Conservation (phyloP, 257 asterid species). For the Nyctanthes arbortristis region DNA sequence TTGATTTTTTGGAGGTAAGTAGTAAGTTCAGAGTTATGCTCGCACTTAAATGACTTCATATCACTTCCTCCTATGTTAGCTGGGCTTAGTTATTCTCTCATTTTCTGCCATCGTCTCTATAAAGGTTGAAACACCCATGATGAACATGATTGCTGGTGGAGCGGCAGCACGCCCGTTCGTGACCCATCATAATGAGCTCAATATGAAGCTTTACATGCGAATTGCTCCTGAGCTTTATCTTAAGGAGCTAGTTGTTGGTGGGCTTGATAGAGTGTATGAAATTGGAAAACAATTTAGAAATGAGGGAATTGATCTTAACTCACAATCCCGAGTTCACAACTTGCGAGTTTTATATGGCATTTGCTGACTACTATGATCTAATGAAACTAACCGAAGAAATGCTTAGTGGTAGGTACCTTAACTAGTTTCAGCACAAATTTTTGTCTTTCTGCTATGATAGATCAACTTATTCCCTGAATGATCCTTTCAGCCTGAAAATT, state of each 20-base stretch:
- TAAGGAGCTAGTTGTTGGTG: constrained; percentile 89
- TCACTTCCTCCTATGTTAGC: not conserved
- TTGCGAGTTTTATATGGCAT: constrained; percentile 93
- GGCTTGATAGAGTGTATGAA: constrained; percentile 87
- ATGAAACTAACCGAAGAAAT: constrained; percentile 82
- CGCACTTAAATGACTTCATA: not conserved
- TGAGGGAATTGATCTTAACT: constrained; percentile 88
- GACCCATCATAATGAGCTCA: constrained; percentile 83
- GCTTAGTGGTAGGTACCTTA: constrained; percentile 55
- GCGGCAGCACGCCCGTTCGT: constrained; percentile 95
- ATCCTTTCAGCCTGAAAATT: not conserved
- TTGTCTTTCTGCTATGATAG: not conserved
- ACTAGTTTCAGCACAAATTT: not conserved
- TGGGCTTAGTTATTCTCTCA: constrained; percentile 1
- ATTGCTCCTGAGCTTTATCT: constrained; percentile 89
- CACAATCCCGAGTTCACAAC: constrained; percentile 97
- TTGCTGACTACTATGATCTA: constrained; percentile 82
- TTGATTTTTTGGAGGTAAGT: constrained; percentile 75
- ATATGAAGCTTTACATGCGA: constrained; percentile 79
- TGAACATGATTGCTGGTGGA: constrained; percentile 91
- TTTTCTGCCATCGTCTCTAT: not conserved
- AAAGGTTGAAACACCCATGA: constrained; percentile 95
- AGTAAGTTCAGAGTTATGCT: not conserved
- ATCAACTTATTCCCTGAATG: not conserved
- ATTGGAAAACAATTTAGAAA: constrained; percentile 92